Evolutionary conservation across 257 asterid species (phyloP).

Genomic region (Eustoma russellianum): DNA sequence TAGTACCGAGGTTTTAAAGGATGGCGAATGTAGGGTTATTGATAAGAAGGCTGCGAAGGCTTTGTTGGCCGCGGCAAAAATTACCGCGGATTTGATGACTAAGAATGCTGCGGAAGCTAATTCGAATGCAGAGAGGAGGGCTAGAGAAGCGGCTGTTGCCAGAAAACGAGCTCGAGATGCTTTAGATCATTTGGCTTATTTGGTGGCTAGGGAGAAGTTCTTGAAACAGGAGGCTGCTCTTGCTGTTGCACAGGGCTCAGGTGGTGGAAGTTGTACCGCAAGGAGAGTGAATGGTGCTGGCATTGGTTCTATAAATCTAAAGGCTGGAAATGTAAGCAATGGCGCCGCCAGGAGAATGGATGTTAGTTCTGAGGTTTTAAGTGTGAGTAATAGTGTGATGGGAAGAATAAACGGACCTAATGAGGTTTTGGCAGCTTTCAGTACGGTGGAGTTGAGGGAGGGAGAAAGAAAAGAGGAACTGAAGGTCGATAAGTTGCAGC

Average conservation of each 20-base stretch:
- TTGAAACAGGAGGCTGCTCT: constrained; percentile 30
- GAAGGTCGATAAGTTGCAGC: constrained; percentile 8
- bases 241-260: not conserved
- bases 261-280: constrained; percentile 1
- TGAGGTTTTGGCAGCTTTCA: constrained; percentile 36
- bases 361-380: constrained; percentile 11
- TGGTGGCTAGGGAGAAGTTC: constrained; percentile 46
- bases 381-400: constrained; percentile 4
- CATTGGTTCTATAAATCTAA: constrained; percentile 4
- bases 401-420: constrained; percentile 31
- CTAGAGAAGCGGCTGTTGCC: constrained; percentile 64
- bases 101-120: constrained; percentile 48
- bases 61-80: constrained; percentile 64
- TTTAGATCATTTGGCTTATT: constrained; percentile 43
- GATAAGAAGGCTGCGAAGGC: constrained; percentile 52
- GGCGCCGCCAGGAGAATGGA: constrained; percentile 12
- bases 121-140: constrained; percentile 64
- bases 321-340: constrained; percentile 14
- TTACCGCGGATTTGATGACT: constrained; percentile 47
- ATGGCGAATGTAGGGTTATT: constrained; percentile 41
- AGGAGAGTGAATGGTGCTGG: constrained; percentile 11
- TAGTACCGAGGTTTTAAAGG: constrained; percentile 6
- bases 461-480: constrained; percentile 16
- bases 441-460: constrained; percentile 45
- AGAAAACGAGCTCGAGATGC: constrained; percentile 77